A percentile compares a stretch with the other conserved stretches of the same genome.
These are phyloP conservation scores for Blastomyces silverae DNA, from an alignment of 2,329 filamentous ascomycete genomes.

Conservation along the genomic window DNA sequence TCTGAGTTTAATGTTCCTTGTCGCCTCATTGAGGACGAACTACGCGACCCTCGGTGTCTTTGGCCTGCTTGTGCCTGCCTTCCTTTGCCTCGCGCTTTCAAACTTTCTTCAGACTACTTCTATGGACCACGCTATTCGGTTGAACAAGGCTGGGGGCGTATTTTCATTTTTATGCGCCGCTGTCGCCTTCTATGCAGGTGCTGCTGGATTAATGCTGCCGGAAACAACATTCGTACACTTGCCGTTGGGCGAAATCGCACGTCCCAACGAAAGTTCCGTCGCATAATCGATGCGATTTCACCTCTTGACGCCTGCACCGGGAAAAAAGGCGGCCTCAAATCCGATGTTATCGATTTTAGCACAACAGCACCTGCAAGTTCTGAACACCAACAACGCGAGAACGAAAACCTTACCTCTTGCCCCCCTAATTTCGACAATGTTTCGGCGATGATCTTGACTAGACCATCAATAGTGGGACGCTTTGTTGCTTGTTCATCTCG, in stretches of 20 bases:
- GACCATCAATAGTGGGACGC: too few species aligned
- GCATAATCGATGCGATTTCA: background rate
- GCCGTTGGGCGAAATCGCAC: slow-evolving; percentile 36
- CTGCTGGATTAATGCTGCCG: slow-evolving; percentile 38
- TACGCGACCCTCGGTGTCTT: slow-evolving; percentile 54
- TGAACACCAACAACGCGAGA: background rate
- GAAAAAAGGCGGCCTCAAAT: background rate
- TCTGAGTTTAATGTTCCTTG: slow-evolving; percentile 51
- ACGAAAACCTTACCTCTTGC: background rate
- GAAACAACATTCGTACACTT: slow-evolving; percentile 41
- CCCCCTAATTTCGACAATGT: background rate
- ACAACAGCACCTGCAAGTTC: background rate
- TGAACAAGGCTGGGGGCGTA: slow-evolving; percentile 43
- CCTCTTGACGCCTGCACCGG: background rate
- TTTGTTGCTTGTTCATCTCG: too few species aligned
- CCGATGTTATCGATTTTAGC: background rate
- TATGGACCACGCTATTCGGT: slow-evolving; percentile 34
- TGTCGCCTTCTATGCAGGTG: slow-evolving; percentile 38
- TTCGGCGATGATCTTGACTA: background rate
- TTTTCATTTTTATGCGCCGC: slow-evolving; percentile 37
- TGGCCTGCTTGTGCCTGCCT: slow-evolving; percentile 53
- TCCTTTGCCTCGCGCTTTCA: slow-evolving; percentile 51
- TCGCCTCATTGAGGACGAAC: slow-evolving; percentile 54
- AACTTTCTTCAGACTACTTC: slow-evolving; percentile 45
- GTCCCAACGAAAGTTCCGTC: background rate